Percentiles rank a stretch among this genome's conserved stretches.
These are phyloP conservation scores for Mollisia scopiformis DNA, from an alignment of 2,329 filamentous ascomycete genomes.

Conservation along the genomic window DNA sequence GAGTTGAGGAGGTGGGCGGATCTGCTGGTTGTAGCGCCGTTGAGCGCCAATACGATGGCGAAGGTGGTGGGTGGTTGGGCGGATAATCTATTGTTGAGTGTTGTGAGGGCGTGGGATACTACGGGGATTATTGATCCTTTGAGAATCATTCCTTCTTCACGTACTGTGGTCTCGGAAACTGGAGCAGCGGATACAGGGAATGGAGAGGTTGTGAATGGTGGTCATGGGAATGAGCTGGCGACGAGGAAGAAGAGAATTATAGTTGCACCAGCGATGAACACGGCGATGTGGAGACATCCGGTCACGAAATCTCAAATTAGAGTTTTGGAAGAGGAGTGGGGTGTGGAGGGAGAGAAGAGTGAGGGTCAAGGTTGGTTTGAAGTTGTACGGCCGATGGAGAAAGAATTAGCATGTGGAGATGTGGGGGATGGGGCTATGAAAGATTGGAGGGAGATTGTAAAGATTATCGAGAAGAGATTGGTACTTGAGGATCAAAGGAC, in stretches of 20 bases:
- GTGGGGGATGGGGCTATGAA: constrained; percentile 82
- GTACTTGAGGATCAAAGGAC: background rate
- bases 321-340: constrained; percentile 77
- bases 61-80: constrained; percentile 80
- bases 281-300: constrained; percentile 86
- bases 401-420: constrained; percentile 84
- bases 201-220: background rate
- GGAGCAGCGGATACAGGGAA: background rate
- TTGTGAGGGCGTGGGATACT: constrained; percentile 88
- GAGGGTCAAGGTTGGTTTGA: constrained; percentile 66
- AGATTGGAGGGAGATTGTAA: constrained; percentile 77
- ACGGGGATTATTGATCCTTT: constrained; percentile 57
- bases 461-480: constrained; percentile 57
- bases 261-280: constrained; percentile 86
- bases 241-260: constrained; percentile 66
- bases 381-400: constrained; percentile 73
- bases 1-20: constrained; percentile 84
- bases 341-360: constrained; percentile 68
- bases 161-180: background rate
- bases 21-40: constrained; percentile 76
- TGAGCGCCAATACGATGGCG: constrained; percentile 84
- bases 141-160: constrained; percentile 35
- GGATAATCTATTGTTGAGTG: constrained; percentile 74
- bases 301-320: constrained; percentile 74
- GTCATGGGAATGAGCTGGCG: background rate